Evolutionary conservation across 192 early-diverging fungal species (phyloP).

Genomic region (Coemansia reversa): DNA sequence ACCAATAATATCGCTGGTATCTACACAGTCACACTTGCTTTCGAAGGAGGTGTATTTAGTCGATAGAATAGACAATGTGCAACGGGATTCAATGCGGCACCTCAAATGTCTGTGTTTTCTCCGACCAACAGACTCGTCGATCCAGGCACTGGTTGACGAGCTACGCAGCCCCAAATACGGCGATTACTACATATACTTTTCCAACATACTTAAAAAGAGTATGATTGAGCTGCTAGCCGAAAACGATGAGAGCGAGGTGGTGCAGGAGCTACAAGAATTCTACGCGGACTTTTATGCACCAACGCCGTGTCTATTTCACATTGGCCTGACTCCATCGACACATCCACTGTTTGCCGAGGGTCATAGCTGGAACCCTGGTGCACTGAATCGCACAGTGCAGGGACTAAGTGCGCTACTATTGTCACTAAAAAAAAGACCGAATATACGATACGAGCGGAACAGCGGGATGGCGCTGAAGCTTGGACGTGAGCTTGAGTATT

Average conservation of each 20-base stretch:
- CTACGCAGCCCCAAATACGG: slow-evolving; percentile 89
- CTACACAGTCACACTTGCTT: slow-evolving; percentile 90
- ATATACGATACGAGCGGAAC: slow-evolving; percentile 85
- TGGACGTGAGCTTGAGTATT: slow-evolving; percentile 63
- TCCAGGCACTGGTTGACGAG: slow-evolving; percentile 88
- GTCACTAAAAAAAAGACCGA: slow-evolving; percentile 86
- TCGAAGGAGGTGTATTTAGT: slow-evolving; percentile 92
- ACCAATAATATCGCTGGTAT: slow-evolving; percentile 88
- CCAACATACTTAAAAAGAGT: slow-evolving; percentile 90
- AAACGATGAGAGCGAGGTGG: slow-evolving; percentile 90
- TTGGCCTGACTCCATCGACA: slow-evolving; percentile 63
- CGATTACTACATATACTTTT: slow-evolving; percentile 97
- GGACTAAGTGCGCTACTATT: slow-evolving; percentile 76
- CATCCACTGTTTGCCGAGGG: slow-evolving; percentile 73
- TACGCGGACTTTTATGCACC: slow-evolving; percentile 89
- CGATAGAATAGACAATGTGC: slow-evolving; percentile 83
- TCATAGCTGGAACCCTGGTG: slow-evolving; percentile 74
- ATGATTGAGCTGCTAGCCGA: slow-evolving; percentile 92
- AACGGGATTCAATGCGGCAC: slow-evolving; percentile 90
- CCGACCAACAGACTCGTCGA: slow-evolving; percentile 78
- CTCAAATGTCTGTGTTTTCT: slow-evolving; percentile 93
- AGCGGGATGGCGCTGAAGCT: slow-evolving; percentile 81
- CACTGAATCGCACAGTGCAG: slow-evolving; percentile 75
- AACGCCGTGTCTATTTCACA: slow-evolving; percentile 78
- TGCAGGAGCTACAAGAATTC: slow-evolving; percentile 95